Base-by-base conservation (phyloP, 352 stramenopile genomes). In the Globisporangium carolinianum region DNA sequence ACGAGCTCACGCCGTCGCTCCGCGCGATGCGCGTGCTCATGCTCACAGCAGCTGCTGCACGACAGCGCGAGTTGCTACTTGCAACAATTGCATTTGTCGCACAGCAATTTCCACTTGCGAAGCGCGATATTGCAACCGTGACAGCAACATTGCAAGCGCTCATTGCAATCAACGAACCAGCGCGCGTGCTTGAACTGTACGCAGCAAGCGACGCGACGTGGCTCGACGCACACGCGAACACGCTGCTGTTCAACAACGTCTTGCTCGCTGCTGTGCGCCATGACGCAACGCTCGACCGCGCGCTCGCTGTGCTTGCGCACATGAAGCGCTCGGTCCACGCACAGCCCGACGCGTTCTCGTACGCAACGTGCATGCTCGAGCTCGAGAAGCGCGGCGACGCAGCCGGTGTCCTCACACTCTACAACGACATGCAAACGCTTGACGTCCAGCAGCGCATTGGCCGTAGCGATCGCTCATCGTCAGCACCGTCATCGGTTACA, bases 91-190 rank as follows among this genome's bases (percentile, higher is more conserved):
- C 51, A 0, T 86, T 88, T 57, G 65, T 88, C 6, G 49, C 76
- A 37, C 69, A 62, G 24, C 71, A 79, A 37, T 82, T 83, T 41
- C 58, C 57, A 3, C 41, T 54, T 8, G 51, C 68, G 15, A 68
- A 68, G 51, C 65, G 57, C 8, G 75, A 91, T 52, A 54, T 77
- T 7, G 48, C 62, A 0, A 88, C 76, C 56, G 57, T 88, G 35
- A 84, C 76, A 4, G 75, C 79, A 0, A 83, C 86, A 35, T 81
- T 76, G 49, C 79, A 91, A 47, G 75, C 81, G n/a, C 72, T 91
- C 36, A 69, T 72, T 47, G 57, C 67, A 5, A 46, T 77, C 43
- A 75, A 68, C 6, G 79, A 87, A 39, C 59, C 67, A 6, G 43
- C 67, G 32, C 68, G 67, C 0, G 76, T 83, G 45, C 47, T 84